These are phyloP conservation scores for Ambrosia artemisiifolia DNA, from an alignment of 129 eudicot genomes.

Conservation along the genomic window DNA sequence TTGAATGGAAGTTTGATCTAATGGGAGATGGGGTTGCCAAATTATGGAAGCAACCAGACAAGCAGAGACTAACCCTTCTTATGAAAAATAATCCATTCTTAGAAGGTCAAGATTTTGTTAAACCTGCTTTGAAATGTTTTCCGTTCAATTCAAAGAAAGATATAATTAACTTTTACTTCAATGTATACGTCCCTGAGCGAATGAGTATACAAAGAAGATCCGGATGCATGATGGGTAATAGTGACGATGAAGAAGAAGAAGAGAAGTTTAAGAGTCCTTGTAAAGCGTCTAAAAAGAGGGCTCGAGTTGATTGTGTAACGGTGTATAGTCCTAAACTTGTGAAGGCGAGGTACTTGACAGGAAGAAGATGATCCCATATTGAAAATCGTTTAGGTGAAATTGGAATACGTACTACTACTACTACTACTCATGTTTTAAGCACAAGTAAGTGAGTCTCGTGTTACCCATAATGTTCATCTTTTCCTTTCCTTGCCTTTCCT, in stretches of 20 bases:
- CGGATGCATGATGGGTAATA: constrained; percentile 32
- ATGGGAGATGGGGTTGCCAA: no score
- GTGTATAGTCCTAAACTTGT: constrained; percentile 19
- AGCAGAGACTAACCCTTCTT: no score
- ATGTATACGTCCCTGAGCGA: constrained; percentile 50
- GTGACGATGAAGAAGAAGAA: constrained; percentile 55
- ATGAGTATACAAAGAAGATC: constrained; percentile 42
- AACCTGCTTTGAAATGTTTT: no score
- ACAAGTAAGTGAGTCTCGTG: not conserved
- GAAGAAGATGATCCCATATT: constrained; percentile 26
- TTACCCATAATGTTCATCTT: constrained; percentile 16
- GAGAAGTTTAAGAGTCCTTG: constrained; percentile 17
- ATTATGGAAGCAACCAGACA: no score
- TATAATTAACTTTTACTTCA: no score
- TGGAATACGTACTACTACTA: not conserved
- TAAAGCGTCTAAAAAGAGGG: constrained; percentile 24
- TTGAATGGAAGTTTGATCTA: no score
- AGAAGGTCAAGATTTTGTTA: no score
- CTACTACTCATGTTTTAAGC: not conserved
- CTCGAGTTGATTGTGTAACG: constrained; percentile 6
- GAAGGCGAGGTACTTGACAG: constrained; percentile 28
- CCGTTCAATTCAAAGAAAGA: no score
- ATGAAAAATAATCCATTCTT: no score
- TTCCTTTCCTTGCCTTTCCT: no score
- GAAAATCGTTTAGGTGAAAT: not conserved